Percentiles rank a stretch among this genome's conserved stretches.
phyloP scores from a whole-genome alignment of 2,329 filamentous ascomycete genomes.

The Aureobasidium sp. region DNA sequence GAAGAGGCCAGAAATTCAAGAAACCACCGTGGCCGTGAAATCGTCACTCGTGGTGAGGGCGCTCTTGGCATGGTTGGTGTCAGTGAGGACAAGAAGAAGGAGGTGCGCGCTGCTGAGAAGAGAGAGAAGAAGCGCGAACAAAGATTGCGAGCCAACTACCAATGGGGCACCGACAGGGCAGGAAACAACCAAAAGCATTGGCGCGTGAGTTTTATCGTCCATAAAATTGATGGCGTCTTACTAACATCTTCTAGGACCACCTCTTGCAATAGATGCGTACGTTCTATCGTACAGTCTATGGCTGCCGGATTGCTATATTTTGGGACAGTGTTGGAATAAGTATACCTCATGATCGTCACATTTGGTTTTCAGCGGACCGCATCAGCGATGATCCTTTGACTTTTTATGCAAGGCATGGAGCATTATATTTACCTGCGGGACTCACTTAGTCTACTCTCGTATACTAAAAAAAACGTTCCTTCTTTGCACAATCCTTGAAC shows the following conservation, averaged over 20 bases:
- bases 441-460: not conserved
- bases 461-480: not conserved
- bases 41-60: conserved; percentile 61
- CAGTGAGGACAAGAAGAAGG: conserved; percentile 63
- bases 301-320: not conserved
- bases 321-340: not conserved
- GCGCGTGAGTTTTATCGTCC: conserved; percentile 41
- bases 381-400: not conserved
- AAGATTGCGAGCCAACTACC: conserved; percentile 41
- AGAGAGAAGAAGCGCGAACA: conserved; percentile 59
- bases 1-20: conserved; percentile 24
- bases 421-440: not conserved
- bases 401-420: not conserved
- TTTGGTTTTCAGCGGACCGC: not conserved
- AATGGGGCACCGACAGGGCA: conserved; percentile 63
- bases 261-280: conserved; percentile 26
- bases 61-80: conserved; percentile 70
- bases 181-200: conserved; percentile 72
- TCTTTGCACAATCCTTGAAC: not conserved
- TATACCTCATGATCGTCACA: conserved; percentile 2
- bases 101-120: conserved; percentile 58
- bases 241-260: conserved; percentile 33
- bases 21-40: conserved; percentile 27
- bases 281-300: not conserved
- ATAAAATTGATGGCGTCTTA: not conserved